phyloP scores from a whole-genome alignment of 768 basidiomycete species.

The Rossbeevera mucosa region DNA sequence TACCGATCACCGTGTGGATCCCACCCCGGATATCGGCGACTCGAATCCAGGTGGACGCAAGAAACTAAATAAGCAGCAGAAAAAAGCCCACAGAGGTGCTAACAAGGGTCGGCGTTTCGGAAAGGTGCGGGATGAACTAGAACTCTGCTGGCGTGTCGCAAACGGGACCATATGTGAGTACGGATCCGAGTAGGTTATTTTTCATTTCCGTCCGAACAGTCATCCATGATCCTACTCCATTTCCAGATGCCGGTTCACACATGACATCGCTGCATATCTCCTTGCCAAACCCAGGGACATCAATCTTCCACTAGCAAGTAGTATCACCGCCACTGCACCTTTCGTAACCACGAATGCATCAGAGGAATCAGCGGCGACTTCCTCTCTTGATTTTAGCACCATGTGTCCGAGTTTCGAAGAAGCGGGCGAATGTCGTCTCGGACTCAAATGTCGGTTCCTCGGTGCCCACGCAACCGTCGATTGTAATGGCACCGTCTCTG shows the following conservation, averaged over 20 bases:
- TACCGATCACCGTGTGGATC: slow-evolving; percentile 17
- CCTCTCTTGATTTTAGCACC: slow-evolving; percentile 21
- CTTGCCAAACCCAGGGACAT: slow-evolving; percentile 72
- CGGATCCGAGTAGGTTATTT: slow-evolving; percentile 51
- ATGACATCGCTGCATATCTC: slow-evolving; percentile 75
- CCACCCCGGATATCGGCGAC: slow-evolving; percentile 31
- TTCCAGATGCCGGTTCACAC: slow-evolving; percentile 69
- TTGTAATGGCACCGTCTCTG: slow-evolving; percentile 39
- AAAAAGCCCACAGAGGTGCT: slow-evolving; percentile 70
- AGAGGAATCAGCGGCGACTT: background rate
- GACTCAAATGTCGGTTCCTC: slow-evolving; percentile 89
- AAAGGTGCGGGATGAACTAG: slow-evolving; percentile 72
- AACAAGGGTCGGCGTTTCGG: slow-evolving; percentile 82
- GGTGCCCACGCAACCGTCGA: slow-evolving; percentile 62
- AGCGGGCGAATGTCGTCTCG: slow-evolving; percentile 37
- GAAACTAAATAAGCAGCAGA: slow-evolving; percentile 57
- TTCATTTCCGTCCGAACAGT: background rate
- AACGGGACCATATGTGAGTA: slow-evolving; percentile 66
- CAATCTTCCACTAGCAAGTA: slow-evolving; percentile 44
- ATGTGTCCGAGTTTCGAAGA: slow-evolving; percentile 27
- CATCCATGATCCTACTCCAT: background rate
- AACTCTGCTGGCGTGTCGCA: slow-evolving; percentile 80
- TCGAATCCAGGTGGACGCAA: slow-evolving; percentile 28
- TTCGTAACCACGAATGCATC: slow-evolving; percentile 36
- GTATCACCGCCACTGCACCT: slow-evolving; percentile 45